Evolutionary conservation across 768 basidiomycete genomes (phyloP).

Genomic region (Lactarius sp.): DNA sequence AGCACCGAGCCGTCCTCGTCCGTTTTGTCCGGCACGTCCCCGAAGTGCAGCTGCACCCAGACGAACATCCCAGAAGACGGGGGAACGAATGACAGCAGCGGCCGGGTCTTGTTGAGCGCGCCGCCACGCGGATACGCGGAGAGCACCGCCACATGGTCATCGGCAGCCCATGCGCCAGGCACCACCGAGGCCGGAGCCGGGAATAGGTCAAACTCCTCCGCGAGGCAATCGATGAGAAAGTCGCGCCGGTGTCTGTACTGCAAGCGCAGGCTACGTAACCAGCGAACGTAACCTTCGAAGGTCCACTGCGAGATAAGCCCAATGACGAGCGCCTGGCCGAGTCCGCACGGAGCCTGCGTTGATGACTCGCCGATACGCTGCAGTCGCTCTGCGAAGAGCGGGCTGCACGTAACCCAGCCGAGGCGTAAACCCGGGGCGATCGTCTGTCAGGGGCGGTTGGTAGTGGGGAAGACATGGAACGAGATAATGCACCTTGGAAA

Average conservation of each 20-base stretch:
- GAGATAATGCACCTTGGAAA: slow-evolving; percentile 54
- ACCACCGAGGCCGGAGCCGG: slow-evolving; percentile 29
- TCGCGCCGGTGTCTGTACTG: slow-evolving; percentile 61
- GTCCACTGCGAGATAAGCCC: slow-evolving; percentile 63
- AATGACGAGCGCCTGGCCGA: slow-evolving; percentile 61
- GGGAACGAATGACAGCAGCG: slow-evolving; percentile 64
- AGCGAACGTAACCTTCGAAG: slow-evolving; percentile 66
- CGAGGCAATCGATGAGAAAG: slow-evolving; percentile 58
- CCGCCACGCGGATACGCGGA: slow-evolving; percentile 36
- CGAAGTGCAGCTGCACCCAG: slow-evolving; percentile 64
- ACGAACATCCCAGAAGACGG: slow-evolving; percentile 83
- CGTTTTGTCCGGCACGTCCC: slow-evolving; percentile 45
- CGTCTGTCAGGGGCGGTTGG: slow-evolving; percentile 39
- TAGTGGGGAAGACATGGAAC: background rate
- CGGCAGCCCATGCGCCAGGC: slow-evolving; percentile 30
- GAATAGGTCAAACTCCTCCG: slow-evolving; percentile 57
- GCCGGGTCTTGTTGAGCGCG: slow-evolving; percentile 35
- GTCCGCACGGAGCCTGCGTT: slow-evolving; percentile 68
- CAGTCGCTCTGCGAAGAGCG: slow-evolving; percentile 69
- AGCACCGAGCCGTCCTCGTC: slow-evolving; percentile 29
- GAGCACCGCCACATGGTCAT: slow-evolving; percentile 35
- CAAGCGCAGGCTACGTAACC: slow-evolving; percentile 59
- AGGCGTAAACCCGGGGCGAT: slow-evolving; percentile 73
- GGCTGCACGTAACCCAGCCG: slow-evolving; percentile 77
- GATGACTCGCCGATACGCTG: slow-evolving; percentile 64